Base-by-base conservation (phyloP, 768 basidiomycete species). In the Cubamyces lactineus region DNA sequence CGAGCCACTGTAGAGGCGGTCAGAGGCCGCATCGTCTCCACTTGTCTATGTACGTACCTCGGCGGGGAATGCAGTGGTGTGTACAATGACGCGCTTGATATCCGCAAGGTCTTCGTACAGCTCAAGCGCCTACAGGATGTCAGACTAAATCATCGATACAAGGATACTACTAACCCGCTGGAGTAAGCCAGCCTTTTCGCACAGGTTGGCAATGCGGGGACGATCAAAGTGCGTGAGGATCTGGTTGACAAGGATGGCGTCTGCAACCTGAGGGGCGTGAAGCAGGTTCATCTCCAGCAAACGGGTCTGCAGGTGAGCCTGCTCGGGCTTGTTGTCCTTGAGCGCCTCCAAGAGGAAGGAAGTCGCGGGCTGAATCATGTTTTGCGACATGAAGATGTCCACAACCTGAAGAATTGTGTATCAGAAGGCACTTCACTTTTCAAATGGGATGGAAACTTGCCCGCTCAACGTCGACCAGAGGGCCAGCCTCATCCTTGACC, bases 341-440 rank as follows among this genome's bases (percentile, higher is more conserved):
- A 99, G 82, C 21, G 96, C 97, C 71, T 98, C 97, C 61, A 99
- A 79, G 50, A 98, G 79, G 88, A 99, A 98, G 1, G 94, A 96
- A 0, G 97, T 99, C 5, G 97, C 97, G 19, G 96, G 96, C 75
- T 98, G 97, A 60, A 98, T 96, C 94, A 98, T 94, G 78, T 98
- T 98, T 73, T 97, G 96, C 0, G 91, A 91, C 94, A 98, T 97
- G 82, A 99, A 98, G 69, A 98, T 97, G 70, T 99, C 97, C 62
- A 98, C 95, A 57, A 98, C 92, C 87, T 91, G 57, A 53, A 24
- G 13, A 57, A n/a, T 11, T 40, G 3, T 16, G 34, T 53, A 13
- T 48, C 54, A 46, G 48, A 28, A 45, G 47, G 21, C 2, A 24
- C 5, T 8, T 4, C 16, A 47, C 46, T 43, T 23, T 23, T 21